These are phyloP conservation scores for Yarrowia osloensis DNA, from an alignment of 805 yeast species.

Conservation along the genomic window DNA sequence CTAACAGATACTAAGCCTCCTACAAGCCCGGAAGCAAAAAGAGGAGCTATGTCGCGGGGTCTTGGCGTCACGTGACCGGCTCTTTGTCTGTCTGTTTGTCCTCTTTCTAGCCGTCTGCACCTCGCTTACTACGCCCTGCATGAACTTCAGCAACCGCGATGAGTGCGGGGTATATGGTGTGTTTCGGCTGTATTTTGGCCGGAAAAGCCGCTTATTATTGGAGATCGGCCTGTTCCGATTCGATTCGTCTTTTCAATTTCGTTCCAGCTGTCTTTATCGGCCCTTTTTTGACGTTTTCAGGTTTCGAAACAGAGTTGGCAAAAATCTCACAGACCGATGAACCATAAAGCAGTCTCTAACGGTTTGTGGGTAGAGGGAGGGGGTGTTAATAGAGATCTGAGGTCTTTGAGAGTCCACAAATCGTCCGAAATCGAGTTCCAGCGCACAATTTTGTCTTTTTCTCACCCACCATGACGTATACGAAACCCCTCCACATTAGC, in stretches of 20 bases:
- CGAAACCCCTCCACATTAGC: neutral
- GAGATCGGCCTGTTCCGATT: neutral
- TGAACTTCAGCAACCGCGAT: neutral
- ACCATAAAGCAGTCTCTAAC: neutral
- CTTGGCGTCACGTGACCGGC: conserved; percentile 4
- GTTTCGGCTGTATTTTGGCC: neutral
- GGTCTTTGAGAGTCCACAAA: no score
- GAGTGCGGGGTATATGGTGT: neutral
- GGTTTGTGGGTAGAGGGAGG: neutral
- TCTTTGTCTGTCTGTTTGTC: neutral
- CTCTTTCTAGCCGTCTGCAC: conserved; percentile 6
- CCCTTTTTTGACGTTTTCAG: neutral
- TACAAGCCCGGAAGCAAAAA: neutral
- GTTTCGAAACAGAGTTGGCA: neutral
- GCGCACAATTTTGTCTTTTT: no score
- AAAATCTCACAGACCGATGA: neutral
- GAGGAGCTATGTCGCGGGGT: neutral
- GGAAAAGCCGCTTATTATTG: no score
- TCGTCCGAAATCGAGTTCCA: no score
- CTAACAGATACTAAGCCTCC: no score
- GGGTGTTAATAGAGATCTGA: no score
- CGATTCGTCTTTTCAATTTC: neutral
- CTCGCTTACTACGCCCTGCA: conserved; percentile 23
- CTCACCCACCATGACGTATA: no score
- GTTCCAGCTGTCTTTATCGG: neutral